Evolutionary conservation across 1,284 basidiomycete species (phyloP), one percentile per base, ranked within the genome.

Genomic region (Apiotrichum gamsii): DNA sequence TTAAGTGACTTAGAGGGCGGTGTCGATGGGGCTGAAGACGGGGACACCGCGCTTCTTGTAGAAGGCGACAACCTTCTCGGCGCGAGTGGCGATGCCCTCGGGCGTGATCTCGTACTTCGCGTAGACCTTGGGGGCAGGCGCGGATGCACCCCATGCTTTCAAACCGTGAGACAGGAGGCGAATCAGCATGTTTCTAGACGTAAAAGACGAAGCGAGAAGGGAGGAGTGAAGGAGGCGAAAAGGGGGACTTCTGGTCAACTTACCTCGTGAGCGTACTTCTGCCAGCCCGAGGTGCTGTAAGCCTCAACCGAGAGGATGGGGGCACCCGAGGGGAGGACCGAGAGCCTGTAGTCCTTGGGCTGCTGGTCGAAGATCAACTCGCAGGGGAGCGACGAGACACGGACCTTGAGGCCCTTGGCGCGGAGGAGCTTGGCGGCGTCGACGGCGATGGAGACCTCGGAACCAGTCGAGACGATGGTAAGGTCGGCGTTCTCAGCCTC

Each of bases 301-400:
- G 90, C 90, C 76, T 96, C 91, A 54, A 96, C 80, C 39, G 89
- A 88, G 56, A 96, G 70, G 68, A 95, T 84, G 37, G 91, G 91
- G 31, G 86, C 83, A 49, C 91, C 91, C 60, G 84, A 85, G 64
- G 89, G 82, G 58, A 96, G 75, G 42, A 95, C 90, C 65, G 82
- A 82, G 62, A 90, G 73, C 67, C 77, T 82, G 78, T 96, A 96
- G 52, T 83, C 82, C 64, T 78, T 72, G 56, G 81, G 75, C 76
- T 95, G 93, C 64, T 80, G 76, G 73, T 94, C 61, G 72, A 96
- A 96, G 56, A 89, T 81, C 57, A 84, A 78, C 83, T 85, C 89
- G 75, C 87, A 94, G 24, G 91, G 91, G 66, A 95, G 74, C 65
- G 84, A 87, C 64, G 91, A 88, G 48, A 95, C 70, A 44, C 91